Percentiles rank a stretch among this genome's conserved stretches.
These are phyloP conservation scores for Candida dubliniensis DNA, from an alignment of 1,139 yeast genomes.

Conservation along the genomic window DNA sequence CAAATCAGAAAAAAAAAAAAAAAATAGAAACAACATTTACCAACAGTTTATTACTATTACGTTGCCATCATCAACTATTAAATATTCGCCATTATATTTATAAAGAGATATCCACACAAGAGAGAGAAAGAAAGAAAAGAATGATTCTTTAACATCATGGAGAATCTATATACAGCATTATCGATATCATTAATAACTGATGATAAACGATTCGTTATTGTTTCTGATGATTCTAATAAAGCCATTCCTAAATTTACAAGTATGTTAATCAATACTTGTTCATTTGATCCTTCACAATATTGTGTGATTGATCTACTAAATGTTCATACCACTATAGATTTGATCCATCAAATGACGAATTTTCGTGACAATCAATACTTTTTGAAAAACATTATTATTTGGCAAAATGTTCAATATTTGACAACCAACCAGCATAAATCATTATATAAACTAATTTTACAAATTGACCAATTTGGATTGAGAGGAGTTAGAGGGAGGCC, in stretches of 20 bases:
- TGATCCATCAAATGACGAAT: conserved; percentile 12
- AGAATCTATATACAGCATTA: conserved; percentile 26
- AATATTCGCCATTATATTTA: too few species aligned
- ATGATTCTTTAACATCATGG: conserved; percentile 18
- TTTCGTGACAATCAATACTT: conserved; percentile 6
- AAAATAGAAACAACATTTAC: too few species aligned
- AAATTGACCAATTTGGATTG: conserved; percentile 33
- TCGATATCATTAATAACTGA: conserved; percentile 23
- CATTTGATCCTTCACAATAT: conserved; percentile 15
- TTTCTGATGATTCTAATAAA: conserved; percentile 15
- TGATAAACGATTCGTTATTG: conserved; percentile 24
- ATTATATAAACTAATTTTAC: conserved; percentile 28
- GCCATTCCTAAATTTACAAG: conserved; percentile 9
- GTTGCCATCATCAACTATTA: too few species aligned
- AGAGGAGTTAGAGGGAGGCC: conserved; percentile 10
- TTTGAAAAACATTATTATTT: conserved; percentile 21
- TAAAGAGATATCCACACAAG: neutral
- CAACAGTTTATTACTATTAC: too few species aligned
- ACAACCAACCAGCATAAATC: conserved; percentile 22
- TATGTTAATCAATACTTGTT: conserved; percentile 9
- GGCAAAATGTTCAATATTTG: conserved; percentile 27
- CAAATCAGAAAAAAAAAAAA: too few species aligned
- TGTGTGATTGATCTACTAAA: conserved; percentile 20
- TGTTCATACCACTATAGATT: conserved; percentile 12
- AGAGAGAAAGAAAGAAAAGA: too few species aligned